These are phyloP conservation scores for Penicillium tannophilum DNA, from an alignment of 495 filamentous ascomycete species.

Conservation along the genomic window DNA sequence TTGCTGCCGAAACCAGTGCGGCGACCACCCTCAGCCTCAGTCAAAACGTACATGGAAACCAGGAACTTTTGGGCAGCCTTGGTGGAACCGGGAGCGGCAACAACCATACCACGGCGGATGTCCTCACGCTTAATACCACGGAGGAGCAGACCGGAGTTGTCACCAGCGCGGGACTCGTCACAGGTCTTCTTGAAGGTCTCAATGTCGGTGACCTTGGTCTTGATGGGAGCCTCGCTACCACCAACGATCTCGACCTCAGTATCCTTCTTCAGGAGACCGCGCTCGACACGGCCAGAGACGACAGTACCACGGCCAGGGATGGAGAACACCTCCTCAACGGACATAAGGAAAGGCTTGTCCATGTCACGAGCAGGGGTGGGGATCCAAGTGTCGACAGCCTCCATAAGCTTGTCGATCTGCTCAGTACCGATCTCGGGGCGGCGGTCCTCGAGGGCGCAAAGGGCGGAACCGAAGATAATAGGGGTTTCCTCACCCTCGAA, in stretches of 20 bases:
- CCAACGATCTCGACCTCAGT: conserved; percentile 91
- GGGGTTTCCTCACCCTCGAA: conserved; percentile 98
- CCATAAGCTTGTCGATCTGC: conserved; percentile 85
- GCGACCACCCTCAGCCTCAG: conserved; percentile 95
- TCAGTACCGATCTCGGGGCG: conserved; percentile 81
- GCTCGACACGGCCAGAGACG: conserved; percentile 94
- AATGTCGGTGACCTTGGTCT: conserved; percentile 99
- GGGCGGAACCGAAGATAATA: conserved; percentile 92
- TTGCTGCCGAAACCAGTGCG: conserved; percentile 91
- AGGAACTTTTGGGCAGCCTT: conserved; percentile 89
- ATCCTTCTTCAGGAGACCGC: conserved; percentile 89
- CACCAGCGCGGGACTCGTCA: conserved; percentile 88
- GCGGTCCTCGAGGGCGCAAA: conserved; percentile 89
- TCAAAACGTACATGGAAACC: conserved; percentile 92
- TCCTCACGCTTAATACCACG: conserved; percentile 95
- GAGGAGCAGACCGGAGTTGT: conserved; percentile 97
- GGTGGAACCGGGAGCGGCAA: conserved; percentile 73
- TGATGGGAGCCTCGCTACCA: conserved; percentile 71
- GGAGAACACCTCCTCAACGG: conserved; percentile 97
- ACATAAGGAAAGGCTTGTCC: conserved; percentile 99
- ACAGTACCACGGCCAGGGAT: conserved; percentile 97
- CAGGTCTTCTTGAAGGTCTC: conserved; percentile 99
- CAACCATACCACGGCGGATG: conserved; percentile 89
- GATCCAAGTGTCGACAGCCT: conserved; percentile 94
- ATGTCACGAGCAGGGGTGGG: conserved; percentile 86